These are phyloP conservation scores for Astrephomene gubernaculifera DNA, from an alignment of 139 green algal species.

Conservation along the genomic window DNA sequence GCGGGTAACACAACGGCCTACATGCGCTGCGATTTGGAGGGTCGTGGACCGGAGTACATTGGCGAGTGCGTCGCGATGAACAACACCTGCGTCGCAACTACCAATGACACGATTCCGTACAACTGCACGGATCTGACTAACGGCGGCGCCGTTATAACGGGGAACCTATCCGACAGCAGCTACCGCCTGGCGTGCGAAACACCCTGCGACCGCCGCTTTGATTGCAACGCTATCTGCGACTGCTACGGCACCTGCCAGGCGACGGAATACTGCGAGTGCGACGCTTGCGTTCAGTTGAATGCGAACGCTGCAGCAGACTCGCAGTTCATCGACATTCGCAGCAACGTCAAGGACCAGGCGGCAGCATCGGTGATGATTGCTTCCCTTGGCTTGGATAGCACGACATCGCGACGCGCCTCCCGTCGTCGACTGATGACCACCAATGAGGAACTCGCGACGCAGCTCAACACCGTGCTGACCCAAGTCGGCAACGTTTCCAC, in stretches of 20 bases:
- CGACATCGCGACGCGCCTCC: neutral
- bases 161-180: constrained; percentile 28
- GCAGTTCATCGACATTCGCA: constrained; percentile 58
- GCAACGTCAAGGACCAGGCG: neutral
- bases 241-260: constrained; percentile 53
- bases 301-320: constrained; percentile 46
- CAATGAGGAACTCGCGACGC: constrained; percentile 12
- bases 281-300: constrained; percentile 52
- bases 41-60: constrained; percentile 65
- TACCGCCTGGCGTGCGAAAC: constrained; percentile 60
- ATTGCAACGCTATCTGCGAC: constrained; percentile 69
- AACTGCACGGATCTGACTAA: constrained; percentile 50
- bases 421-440: constrained; percentile 23
- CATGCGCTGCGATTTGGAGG: constrained; percentile 61
- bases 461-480: constrained; percentile 32
- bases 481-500: constrained; percentile 39
- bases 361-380: neutral
- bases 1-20: constrained; percentile 67
- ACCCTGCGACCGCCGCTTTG: constrained; percentile 56
- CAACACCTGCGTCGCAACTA: constrained; percentile 48
- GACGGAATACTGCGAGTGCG: constrained; percentile 60
- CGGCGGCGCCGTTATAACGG: neutral
- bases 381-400: neutral
- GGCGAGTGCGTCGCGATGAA: constrained; percentile 60
- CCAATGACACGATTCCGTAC: constrained; percentile 55